Evolutionary conservation across 140 eudicot genomes (phyloP), one percentile per base, ranked within the genome.

Genomic region (Stevia rebaudiana): DNA sequence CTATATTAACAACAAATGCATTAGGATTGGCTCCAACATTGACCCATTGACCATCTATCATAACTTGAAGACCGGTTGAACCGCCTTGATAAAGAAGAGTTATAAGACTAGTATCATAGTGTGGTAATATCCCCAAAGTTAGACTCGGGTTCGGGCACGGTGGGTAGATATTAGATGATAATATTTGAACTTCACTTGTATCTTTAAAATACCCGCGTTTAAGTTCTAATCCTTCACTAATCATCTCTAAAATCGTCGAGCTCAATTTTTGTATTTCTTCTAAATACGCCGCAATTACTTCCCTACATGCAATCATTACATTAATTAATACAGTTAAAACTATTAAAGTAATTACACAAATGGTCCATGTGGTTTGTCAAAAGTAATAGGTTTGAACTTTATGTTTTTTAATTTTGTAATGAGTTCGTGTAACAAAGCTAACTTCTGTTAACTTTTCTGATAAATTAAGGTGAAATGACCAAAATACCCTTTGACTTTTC

Each of bases 61-160:
- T 24, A 49, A 82, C 75, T 19, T 82, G 88, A 5, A 82, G 82
- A 3, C 84, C 88, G 1, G 78, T 62, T 0, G 79, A 23, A 41
- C 56, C 41, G 4, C 73, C 72, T 63, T 80, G 83, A 60, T 69
- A 77, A 28, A 84, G 52, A 43, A 82, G 62, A 43, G 85, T 86
- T 50, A 86, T 69, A 9, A 89, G 76, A 82, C 83, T 78, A 5
- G 94, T 86, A 68, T 86, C 97, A 22, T 52, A 33, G 64, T 89
- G 97, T 39, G 75, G 71, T 46, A 75, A 43, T 51, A 81, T 8
- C 24, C 97, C 97, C 74, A 80, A 66, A 8, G 90, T 80, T 30
- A 83, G 63, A 65, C 78, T 85, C 22, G 97, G 97, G 68, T 89
- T 81, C 0, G 95, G 95, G 63, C 95, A 89, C 1, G 86, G 80